Conservation (phyloP, 306 rosid genomes). For the Vigna mungo region DNA sequence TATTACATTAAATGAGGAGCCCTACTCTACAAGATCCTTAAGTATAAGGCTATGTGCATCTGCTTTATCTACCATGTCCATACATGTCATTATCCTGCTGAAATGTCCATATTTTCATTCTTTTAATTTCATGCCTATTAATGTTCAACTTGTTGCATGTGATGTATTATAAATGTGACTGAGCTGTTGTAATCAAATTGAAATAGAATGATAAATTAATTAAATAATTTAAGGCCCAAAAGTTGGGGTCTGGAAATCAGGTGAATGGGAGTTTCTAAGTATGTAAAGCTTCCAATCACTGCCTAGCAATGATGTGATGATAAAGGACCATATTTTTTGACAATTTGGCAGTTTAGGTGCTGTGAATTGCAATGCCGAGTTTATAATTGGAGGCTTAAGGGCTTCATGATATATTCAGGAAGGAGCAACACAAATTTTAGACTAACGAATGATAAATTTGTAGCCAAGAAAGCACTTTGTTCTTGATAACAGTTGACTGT, state of each 20-base stretch:
- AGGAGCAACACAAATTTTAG: background rate
- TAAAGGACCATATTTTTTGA: constrained; percentile 13
- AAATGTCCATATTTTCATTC: background rate
- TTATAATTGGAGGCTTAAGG: constrained; percentile 8
- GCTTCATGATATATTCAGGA: constrained; percentile 4
- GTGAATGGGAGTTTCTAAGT: background rate
- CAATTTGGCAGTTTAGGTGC: background rate
- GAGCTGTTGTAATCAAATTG: background rate
- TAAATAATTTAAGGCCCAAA: background rate
- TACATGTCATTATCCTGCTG: background rate
- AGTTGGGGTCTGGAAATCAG: constrained; percentile 26
- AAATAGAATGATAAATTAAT: background rate
- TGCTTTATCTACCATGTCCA: background rate
- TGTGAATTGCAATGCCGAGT: background rate
- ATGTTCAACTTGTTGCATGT: constrained; percentile 29
- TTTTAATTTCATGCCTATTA: constrained; percentile 13
- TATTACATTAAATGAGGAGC: constrained; percentile 14
- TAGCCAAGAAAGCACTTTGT: background rate
- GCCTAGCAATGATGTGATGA: background rate
- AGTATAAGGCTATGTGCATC: background rate
- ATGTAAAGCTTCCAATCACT: constrained; percentile 26
- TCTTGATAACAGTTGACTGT: constrained; percentile 1
- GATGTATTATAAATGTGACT: background rate
- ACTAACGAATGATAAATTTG: background rate
- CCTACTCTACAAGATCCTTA: background rate